Conservation (phyloP, 306 rosid species). For the Clitoria ternatea region DNA sequence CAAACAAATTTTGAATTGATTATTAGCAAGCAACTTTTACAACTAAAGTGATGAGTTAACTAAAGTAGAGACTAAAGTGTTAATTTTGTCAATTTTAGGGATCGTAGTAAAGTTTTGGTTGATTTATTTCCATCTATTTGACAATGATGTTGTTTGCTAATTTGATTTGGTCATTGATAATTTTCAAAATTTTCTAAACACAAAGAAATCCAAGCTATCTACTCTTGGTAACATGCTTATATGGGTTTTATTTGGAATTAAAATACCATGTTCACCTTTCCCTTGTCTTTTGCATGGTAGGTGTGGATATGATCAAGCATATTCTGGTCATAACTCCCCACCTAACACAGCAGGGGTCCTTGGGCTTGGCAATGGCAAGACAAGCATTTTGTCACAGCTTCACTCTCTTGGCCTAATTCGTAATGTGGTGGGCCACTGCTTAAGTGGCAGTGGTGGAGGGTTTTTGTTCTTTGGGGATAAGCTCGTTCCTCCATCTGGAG, state of each 20-base stretch:
- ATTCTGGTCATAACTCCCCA: conserved; percentile 13
- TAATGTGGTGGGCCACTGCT: conserved; percentile 69
- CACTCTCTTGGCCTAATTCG: conserved; percentile 29
- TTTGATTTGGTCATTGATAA: neutral
- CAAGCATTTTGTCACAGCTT: conserved; percentile 58
- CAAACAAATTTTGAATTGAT: too few species aligned
- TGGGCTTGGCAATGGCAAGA: conserved; percentile 67
- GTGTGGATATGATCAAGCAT: conserved; percentile 68
- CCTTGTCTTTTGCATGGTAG: conserved; percentile 31
- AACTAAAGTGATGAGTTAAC: too few species aligned
- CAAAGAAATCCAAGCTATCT: neutral
- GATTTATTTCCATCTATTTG: neutral
- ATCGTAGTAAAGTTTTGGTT: too few species aligned
- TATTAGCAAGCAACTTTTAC: too few species aligned
- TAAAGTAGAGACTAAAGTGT: too few species aligned
- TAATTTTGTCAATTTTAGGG: too few species aligned
- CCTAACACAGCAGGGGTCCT: conserved; percentile 66
- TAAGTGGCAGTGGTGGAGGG: conserved; percentile 64
- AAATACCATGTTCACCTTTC: neutral
- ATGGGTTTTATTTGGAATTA: neutral
- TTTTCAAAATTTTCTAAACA: neutral
- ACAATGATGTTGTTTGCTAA: neutral
- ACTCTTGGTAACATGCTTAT: neutral
- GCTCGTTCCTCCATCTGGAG: conserved; percentile 46
- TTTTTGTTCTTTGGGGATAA: conserved; percentile 65